Base-by-base conservation (phyloP, 306 rosid genomes). In the Prosopis cineraria region DNA sequence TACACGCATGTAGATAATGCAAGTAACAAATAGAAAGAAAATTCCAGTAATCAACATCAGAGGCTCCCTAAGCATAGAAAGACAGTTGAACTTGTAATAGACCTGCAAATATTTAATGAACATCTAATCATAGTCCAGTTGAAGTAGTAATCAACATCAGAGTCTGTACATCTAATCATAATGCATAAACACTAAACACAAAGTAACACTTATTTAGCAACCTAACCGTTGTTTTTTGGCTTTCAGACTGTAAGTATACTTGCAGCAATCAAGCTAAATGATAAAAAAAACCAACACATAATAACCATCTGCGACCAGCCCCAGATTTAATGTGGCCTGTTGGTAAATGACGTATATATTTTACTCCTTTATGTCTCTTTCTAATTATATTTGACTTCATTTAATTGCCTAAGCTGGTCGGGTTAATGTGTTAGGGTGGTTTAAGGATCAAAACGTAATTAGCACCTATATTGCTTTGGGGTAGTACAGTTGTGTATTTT, bases 11-110 rank as follows among this genome's bases (percentile, higher is more conserved):
- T 90, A 96, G 44, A 89, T 78, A 77, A 91, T 86, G 82, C 94
- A 88, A 33, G 98, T 75, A 81, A 93, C 84, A 70, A 96, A 96
- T 33, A 96, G 87, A 73, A 88, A 75, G 86, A 93, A 90, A 79
- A 91, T 85, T 41, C 99, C 99, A 36, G 87, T 78, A 79, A 96
- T 96, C 90, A 96, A 88, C 96, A 93, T 93, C 84, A 93, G 44
- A 33, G 99, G 99, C 84, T 96, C 94, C 89, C 75, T 83, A 34
- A 96, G 90, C 99, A 96, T 90, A 37, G 98, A 91, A 30, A 96
- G 86, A 78, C 93, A 53, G 91, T 67, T 91, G 89, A 96, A 96
- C 84, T 91, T 93, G 85, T 96, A 96, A 80, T 90, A 91, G 69
- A 93, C 96, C 98, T 93, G 99, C 91, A 86, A n/a, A n/a, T n/a